Evolutionary conservation across 306 rosid species (phyloP).

Genomic region (Gynostemma pentaphyllum): DNA sequence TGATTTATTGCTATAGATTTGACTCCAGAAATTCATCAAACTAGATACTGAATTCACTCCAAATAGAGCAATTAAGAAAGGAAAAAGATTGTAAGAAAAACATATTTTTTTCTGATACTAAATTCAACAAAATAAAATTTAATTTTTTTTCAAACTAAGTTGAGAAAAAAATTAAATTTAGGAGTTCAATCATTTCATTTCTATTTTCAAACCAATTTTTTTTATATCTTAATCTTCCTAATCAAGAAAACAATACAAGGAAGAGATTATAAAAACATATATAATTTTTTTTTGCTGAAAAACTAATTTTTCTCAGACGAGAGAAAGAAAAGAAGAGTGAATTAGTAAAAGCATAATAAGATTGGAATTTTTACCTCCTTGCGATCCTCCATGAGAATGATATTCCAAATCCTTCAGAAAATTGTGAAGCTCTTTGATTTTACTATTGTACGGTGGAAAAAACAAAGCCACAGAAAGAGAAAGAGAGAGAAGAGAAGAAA

Average conservation of each 20-base stretch:
- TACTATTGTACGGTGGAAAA: background rate
- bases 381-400: slow-evolving; percentile 61
- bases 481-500: background rate
- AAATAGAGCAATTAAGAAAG: background rate
- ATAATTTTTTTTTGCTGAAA: background rate
- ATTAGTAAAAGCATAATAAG: background rate
- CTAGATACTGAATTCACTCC: background rate
- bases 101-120: no score
- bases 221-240: background rate
- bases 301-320: background rate
- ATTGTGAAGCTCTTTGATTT: background rate
- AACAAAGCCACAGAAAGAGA: background rate
- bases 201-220: background rate
- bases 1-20: background rate
- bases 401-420: slow-evolving; percentile 19
- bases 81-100: no score
- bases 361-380: slow-evolving; percentile 54
- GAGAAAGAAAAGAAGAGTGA: background rate
- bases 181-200: no score
- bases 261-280: background rate
- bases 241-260: background rate
- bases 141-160: background rate
- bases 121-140: no score
- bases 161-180: background rate
- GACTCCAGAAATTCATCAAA: background rate